These are phyloP conservation scores for Sphagnum magellanicum DNA, from an alignment of 228 moss, liverwort and hornwort genomes.

Conservation along the genomic window DNA sequence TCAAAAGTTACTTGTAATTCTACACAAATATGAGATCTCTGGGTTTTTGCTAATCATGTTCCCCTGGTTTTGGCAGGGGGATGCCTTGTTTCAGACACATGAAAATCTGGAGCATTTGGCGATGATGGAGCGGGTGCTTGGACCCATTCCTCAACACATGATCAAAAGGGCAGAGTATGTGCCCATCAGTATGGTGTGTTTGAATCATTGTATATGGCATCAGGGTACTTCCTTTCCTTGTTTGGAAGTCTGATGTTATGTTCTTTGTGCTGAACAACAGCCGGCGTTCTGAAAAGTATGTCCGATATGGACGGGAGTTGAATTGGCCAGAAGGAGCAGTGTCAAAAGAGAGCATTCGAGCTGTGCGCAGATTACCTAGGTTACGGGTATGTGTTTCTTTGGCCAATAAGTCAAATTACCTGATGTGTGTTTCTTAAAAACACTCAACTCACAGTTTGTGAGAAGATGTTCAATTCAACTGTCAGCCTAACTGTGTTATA, in stretches of 20 bases:
- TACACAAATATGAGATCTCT: no score
- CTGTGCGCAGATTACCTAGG: conserved; percentile 81
- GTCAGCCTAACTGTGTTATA: no score
- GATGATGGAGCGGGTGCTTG: conserved; percentile 98
- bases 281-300: conserved; percentile 86
- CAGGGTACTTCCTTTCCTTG: no score
- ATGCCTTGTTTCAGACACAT: conserved; percentile 95
- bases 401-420: no score
- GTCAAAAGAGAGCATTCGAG: conserved; percentile 92
- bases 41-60: no score
- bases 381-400: conserved; percentile 49
- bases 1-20: background rate
- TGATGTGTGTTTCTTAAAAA: no score
- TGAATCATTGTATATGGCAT: no score
- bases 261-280: conserved; percentile 28
- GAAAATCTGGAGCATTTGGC: conserved; percentile 97
- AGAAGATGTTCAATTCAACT: no score
- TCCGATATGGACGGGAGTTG: conserved; percentile 86
- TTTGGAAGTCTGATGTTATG: no score
- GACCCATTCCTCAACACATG: conserved; percentile 86
- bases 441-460: no score
- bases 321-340: conserved; percentile 99
- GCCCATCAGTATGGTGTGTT: no score
- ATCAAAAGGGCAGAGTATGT: conserved; percentile 93
- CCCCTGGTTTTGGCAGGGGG: conserved; percentile 46